These are phyloP conservation scores for Litsea cubeba DNA, from an alignment of 164 flowering plant genomes.

Conservation along the genomic window DNA sequence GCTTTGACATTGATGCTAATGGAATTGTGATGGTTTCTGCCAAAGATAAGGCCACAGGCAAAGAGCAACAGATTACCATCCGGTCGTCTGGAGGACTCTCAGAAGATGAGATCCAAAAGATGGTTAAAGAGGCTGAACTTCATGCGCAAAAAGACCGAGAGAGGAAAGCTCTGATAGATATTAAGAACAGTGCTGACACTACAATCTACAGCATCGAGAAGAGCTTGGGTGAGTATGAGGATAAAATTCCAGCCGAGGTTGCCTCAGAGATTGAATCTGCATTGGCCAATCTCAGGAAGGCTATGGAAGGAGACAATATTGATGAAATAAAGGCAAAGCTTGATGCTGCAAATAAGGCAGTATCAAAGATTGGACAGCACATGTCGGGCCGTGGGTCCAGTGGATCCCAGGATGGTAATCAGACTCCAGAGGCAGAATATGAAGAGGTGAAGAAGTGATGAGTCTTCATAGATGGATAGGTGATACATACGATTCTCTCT, in stretches of 20 bases:
- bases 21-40: constrained; percentile 27
- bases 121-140: constrained; percentile 13
- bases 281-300: constrained; percentile 8
- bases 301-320: constrained; percentile 8
- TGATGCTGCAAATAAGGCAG: constrained; percentile 16
- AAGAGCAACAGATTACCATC: constrained; percentile 24
- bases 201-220: constrained; percentile 15
- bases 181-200: constrained; percentile 13
- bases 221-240: constrained; percentile 11
- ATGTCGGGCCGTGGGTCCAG: constrained; percentile 11
- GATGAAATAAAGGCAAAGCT: constrained; percentile 13
- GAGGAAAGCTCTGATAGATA: constrained; percentile 12
- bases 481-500: background rate
- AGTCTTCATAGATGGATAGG: background rate
- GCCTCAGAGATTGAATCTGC: constrained; percentile 10
- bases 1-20: constrained; percentile 53
- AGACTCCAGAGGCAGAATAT: constrained; percentile 21
- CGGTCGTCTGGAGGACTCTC: constrained; percentile 17
- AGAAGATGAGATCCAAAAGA: constrained; percentile 10
- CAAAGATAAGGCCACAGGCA: constrained; percentile 23
- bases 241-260: constrained; percentile 10
- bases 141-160: constrained; percentile 19
- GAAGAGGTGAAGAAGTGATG: constrained; percentile 15
- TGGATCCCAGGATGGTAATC: constrained; percentile 10
- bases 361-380: constrained; percentile 22